Evolutionary conservation across 495 filamentous ascomycete species (phyloP).

Genomic region (Talaromyces adpressus): DNA sequence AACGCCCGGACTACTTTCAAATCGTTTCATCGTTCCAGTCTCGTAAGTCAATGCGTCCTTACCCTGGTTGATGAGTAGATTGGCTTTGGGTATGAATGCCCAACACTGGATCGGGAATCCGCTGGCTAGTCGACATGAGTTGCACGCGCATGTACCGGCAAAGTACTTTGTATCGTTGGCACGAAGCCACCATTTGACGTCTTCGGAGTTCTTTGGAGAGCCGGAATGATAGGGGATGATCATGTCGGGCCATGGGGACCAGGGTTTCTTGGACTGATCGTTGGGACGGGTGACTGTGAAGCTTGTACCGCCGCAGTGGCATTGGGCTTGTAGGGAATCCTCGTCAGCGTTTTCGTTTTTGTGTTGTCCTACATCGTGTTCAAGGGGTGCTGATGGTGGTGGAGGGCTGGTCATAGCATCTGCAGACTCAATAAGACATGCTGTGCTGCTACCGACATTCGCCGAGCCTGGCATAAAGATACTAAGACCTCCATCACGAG

Average conservation of each 20-base stretch:
- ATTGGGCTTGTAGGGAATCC: slow-evolving; percentile 24
- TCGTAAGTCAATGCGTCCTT: slow-evolving; percentile 29
- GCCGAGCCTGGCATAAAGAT: slow-evolving; percentile 32
- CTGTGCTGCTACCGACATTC: neutral
- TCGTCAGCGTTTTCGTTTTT: neutral
- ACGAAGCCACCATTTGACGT: slow-evolving; percentile 49
- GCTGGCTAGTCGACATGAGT: slow-evolving; percentile 51
- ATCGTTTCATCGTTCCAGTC: slow-evolving; percentile 41
- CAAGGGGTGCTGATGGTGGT: slow-evolving; percentile 3
- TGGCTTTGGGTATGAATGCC: slow-evolving; percentile 57
- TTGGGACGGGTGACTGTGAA: slow-evolving; percentile 39
- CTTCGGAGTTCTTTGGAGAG: slow-evolving; percentile 28
- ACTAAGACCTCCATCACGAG: slow-evolving; percentile 51
- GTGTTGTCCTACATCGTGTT: slow-evolving; percentile 8
- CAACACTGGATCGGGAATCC: slow-evolving; percentile 65
- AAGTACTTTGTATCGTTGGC: slow-evolving; percentile 43
- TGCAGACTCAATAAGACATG: neutral
- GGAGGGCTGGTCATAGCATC: neutral
- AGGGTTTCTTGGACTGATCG: slow-evolving; percentile 26
- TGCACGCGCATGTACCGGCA: slow-evolving; percentile 59
- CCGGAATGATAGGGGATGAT: slow-evolving; percentile 39
- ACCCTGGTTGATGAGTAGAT: slow-evolving; percentile 34
- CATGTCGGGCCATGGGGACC: slow-evolving; percentile 47
- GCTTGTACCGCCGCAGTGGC: slow-evolving; percentile 36
- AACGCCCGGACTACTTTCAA: slow-evolving; percentile 46